phyloP scores from a whole-genome alignment of 352 stramenopile genomes.

The Pythium dissimile region DNA sequence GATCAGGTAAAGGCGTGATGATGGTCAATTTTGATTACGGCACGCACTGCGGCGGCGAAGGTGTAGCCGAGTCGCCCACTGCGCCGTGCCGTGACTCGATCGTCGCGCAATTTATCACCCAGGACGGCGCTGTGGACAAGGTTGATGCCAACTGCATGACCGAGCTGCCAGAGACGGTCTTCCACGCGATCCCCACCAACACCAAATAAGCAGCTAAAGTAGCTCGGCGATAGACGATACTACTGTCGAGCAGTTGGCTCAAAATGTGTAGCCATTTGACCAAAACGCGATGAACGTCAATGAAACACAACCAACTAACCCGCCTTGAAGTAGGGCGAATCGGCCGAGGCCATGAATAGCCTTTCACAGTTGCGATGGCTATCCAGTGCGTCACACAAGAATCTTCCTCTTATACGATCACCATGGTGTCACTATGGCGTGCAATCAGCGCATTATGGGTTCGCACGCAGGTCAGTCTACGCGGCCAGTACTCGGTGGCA shows the following conservation, averaged over 20 bases:
- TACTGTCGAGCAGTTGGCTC: too few relatives aligned
- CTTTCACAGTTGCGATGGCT: too few relatives aligned
- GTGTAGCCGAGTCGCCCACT: background rate
- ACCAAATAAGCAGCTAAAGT: too few relatives aligned
- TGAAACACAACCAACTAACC: too few relatives aligned
- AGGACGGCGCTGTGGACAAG: slow-evolving; percentile 10
- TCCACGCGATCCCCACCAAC: background rate
- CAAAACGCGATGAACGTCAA: too few relatives aligned
- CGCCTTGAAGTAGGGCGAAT: too few relatives aligned
- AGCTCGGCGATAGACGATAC: background rate
- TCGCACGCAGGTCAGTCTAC: background rate
- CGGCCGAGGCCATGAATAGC: too few relatives aligned
- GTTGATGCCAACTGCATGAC: slow-evolving; percentile 20
- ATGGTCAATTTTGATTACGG: slow-evolving; percentile 25
- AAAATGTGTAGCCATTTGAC: too few relatives aligned
- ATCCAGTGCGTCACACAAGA: too few relatives aligned
- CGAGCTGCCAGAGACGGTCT: background rate
- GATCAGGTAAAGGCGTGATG: slow-evolving; percentile 5
- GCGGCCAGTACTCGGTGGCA: background rate
- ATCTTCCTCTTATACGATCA: background rate
- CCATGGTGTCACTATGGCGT: background rate
- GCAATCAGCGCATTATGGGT: background rate
- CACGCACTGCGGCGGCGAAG: slow-evolving; percentile 16
- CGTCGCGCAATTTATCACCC: slow-evolving; percentile 19
- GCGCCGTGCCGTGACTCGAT: slow-evolving; percentile 19